Evolutionary conservation across 352 stramenopile species (phyloP).

Genomic region (Pythium rishiriense): DNA sequence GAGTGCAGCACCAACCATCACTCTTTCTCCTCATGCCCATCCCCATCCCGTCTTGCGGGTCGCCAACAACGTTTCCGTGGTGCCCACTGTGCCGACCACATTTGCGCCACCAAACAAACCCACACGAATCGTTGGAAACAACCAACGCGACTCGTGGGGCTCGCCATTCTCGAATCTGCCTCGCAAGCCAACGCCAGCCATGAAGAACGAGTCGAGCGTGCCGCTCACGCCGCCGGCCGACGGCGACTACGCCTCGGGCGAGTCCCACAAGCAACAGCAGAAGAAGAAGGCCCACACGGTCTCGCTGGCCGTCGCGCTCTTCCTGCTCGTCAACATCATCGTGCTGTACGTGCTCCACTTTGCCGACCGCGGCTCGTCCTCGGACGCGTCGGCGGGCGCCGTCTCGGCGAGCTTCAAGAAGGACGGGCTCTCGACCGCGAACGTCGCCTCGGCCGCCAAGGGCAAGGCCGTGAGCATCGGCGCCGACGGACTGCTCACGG

Average conservation of each 20-base stretch:
- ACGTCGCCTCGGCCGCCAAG: slow-evolving; percentile 30
- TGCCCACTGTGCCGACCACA: background rate
- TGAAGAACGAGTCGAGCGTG: slow-evolving; percentile 39
- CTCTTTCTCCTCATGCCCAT: background rate
- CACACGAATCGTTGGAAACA: slow-evolving; percentile 3
- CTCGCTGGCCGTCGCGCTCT: slow-evolving; percentile 40
- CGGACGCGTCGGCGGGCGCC: slow-evolving; percentile 26
- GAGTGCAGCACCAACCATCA: slow-evolving; percentile 8
- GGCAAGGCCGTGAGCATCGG: slow-evolving; percentile 69
- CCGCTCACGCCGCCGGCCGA: slow-evolving; percentile 49
- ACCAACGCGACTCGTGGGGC: slow-evolving; percentile 3
- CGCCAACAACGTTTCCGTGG: slow-evolving; percentile 17
- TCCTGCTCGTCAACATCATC: slow-evolving; percentile 81
- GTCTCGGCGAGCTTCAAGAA: slow-evolving; percentile 37
- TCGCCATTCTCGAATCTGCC: slow-evolving; percentile 32
- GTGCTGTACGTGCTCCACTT: slow-evolving; percentile 85
- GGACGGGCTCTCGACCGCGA: slow-evolving; percentile 7
- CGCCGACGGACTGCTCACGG: slow-evolving; percentile 43
- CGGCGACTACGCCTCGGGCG: slow-evolving; percentile 34
- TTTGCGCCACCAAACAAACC: background rate
- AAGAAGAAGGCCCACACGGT: slow-evolving; percentile 34
- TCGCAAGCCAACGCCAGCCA: slow-evolving; percentile 23
- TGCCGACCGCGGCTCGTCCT: slow-evolving; percentile 48
- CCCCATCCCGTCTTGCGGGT: background rate
- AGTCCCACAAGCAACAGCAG: slow-evolving; percentile 7